Percentiles rank a stretch among this genome's conserved stretches.
phyloP scores from a whole-genome alignment of 805 yeast genomes.

The Sporopachydermia quercuum region DNA sequence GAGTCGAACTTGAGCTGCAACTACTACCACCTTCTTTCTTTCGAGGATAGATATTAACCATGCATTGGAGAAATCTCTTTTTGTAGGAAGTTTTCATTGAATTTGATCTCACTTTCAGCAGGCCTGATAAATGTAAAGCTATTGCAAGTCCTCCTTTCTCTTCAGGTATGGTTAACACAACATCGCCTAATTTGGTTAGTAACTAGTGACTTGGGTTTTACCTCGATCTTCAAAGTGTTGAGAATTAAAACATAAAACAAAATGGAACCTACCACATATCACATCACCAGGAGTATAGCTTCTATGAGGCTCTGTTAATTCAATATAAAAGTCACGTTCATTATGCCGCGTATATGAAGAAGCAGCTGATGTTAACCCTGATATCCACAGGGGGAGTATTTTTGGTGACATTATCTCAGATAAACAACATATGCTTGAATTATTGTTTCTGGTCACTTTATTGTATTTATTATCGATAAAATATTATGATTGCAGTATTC shows the following conservation, averaged over 20 bases:
- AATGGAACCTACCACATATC: conserved; percentile 32
- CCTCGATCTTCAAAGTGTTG: too few relatives aligned
- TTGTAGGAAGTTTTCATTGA: not conserved
- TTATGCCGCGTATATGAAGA: not conserved
- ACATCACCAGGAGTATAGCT: conserved; percentile 75
- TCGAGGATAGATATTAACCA: not conserved
- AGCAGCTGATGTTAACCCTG: not conserved
- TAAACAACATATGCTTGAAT: too few relatives aligned
- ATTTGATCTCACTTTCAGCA: not conserved
- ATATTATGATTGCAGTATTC: too few relatives aligned
- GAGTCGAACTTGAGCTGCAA: not conserved
- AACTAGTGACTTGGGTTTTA: too few relatives aligned
- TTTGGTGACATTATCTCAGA: not conserved
- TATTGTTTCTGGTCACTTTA: too few relatives aligned
- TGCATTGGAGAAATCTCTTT: not conserved
- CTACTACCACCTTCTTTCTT: not conserved
- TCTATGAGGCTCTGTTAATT: conserved; percentile 60
- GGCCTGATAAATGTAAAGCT: not conserved
- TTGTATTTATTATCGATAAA: too few relatives aligned
- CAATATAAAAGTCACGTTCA: conserved; percentile 51
- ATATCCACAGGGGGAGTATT: not conserved
- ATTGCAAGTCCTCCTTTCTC: not conserved
- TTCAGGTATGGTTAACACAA: not conserved
- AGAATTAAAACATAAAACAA: too few relatives aligned
- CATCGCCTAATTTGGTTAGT: too few relatives aligned